Evolutionary conservation across 116 monocot genomes (phyloP), one percentile per base, ranked within the genome.

Genomic region (Posidonia oceanica): DNA sequence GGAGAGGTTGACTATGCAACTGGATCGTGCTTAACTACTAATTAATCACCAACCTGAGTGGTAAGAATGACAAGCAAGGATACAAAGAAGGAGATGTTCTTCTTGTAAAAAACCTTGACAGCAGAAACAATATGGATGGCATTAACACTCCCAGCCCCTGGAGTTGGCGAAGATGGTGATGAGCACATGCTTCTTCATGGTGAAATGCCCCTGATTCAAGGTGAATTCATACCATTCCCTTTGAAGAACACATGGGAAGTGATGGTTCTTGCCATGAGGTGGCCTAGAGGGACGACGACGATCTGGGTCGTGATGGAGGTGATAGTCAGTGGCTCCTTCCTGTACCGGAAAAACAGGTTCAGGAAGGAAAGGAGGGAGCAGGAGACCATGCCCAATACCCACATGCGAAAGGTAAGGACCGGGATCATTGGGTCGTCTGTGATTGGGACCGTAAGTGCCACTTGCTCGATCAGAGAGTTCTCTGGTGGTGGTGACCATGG

Each of bases 261-360:
- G 65, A 88, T 18, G 36, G 80, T 42, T 13, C 74, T 4, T 10
- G 85, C 89, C 80, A 89, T 83, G 39, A 89, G 83, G 40, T 54
- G 83, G 23, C 89, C 89, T 3, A 89, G 77, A 12, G 89, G 89
- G 54, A 86, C 79, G 22, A 86, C 86, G 14, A 83, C 83, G 57
- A 89, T 89, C 79, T 89, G 89, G 41, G n/a, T n/a, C n/a, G n/a
- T n/a, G n/a, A n/a, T 73, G 41, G 89, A 80, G 39, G 83, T 81
- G 71, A 89, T 83, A 20, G 83, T 58, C 44, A 89, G 83, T 11
- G 85, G 86, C 65, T 89, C 81, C 72, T 83, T 85, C 14, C 89
- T 64, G 89, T 89, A 89, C 85, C 85, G 78, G 79, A 88, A 89
- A 79, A 89, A 89, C 71, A 83, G 83, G 81, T 89, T 89, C 52